Conservation (phyloP, 2,329 filamentous ascomycete genomes). For the Aspergillus niger region DNA sequence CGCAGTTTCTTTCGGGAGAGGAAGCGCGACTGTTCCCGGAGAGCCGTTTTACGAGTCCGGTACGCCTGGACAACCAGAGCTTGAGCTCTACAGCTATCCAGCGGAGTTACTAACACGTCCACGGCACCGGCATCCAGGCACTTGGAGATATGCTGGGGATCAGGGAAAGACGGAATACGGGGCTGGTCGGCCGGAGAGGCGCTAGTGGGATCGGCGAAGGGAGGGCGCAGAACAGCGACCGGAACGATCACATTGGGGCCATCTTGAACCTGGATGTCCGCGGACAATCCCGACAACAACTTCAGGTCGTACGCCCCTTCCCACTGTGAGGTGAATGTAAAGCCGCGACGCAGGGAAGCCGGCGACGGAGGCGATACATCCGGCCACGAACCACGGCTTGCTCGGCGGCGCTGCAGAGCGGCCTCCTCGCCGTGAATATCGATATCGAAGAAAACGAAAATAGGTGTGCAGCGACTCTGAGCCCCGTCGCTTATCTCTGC, state of each 20-base stretch:
- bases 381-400: conserved; percentile 33
- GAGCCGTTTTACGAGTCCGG: conserved; percentile 74
- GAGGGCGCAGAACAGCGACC: conserved; percentile 48
- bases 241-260: conserved; percentile 53
- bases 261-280: conserved; percentile 54
- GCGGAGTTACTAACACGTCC: conserved; percentile 79
- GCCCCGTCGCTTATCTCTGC: conserved; percentile 53
- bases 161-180: conserved; percentile 41
- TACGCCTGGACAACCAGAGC: conserved; percentile 82
- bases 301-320: conserved; percentile 53
- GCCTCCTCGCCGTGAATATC: conserved; percentile 44
- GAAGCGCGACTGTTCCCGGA: conserved; percentile 70
- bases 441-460: conserved; percentile 58
- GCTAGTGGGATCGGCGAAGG: conserved; percentile 21
- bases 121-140: conserved; percentile 85
- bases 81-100: conserved; percentile 72
- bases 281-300: conserved; percentile 51
- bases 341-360: conserved; percentile 37
- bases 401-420: conserved; percentile 34
- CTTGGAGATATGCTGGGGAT: conserved; percentile 61
- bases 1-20: conserved; percentile 72
- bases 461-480: conserved; percentile 52
- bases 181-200: conserved; percentile 20
- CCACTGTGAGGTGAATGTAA: conserved; percentile 47
- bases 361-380: conserved; percentile 35